Conservation (phyloP, 257 asterid species). For the Marsdenia floribunda region DNA sequence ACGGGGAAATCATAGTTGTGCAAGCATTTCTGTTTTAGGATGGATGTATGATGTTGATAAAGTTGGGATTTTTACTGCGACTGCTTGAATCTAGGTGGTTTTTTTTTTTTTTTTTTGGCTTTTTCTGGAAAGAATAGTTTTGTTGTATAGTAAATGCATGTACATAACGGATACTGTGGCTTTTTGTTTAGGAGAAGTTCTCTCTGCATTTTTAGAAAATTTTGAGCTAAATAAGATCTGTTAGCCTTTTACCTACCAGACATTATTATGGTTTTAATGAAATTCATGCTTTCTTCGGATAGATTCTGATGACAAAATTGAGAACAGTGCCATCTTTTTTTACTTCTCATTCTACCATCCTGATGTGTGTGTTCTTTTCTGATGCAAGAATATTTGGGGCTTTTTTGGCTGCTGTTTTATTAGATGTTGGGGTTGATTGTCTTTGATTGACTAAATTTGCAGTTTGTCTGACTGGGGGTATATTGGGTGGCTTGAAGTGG, state of each 20-base stretch:
- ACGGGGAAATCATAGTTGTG: not conserved
- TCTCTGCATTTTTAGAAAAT: not conserved
- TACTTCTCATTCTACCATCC: conserved; percentile 2
- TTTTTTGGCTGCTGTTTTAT: not conserved
- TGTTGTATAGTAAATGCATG: not conserved
- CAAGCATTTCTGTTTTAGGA: not conserved
- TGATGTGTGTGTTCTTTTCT: not conserved
- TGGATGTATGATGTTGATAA: not conserved
- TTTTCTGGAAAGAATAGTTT: not conserved
- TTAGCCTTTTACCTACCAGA: not conserved
- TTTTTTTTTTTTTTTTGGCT: not conserved
- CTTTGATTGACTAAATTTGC: not conserved
- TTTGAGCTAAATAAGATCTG: conserved; percentile 3
- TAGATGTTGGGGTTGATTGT: not conserved
- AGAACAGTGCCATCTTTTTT: not conserved
- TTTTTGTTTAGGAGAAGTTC: not conserved
- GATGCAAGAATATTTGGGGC: not conserved
- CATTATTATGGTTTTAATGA: not conserved
- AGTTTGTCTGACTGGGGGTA: conserved; percentile 8
- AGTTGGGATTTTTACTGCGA: not conserved
- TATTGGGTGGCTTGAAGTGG: conserved; percentile 18
- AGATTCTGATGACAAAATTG: not conserved
- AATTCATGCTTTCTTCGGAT: not conserved
- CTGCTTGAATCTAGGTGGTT: not conserved
- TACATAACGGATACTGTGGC: not conserved